Base-by-base conservation (phyloP, 768 basidiomycete species). In the Kwoniella sp. region DNA sequence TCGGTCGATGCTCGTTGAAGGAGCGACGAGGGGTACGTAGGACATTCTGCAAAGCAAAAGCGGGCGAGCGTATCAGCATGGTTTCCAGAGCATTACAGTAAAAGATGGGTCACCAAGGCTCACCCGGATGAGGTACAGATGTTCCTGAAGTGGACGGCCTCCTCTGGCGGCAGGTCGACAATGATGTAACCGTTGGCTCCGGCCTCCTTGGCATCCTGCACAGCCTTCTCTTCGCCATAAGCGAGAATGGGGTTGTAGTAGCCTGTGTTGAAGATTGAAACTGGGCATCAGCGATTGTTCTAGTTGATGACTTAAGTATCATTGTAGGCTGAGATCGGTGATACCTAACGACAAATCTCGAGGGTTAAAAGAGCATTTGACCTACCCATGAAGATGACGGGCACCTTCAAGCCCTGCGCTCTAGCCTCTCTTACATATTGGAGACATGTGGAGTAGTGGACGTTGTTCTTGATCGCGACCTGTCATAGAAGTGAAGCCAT, bases 171-270 rank as follows among this genome's bases (percentile, higher is more conserved):
- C 29, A 98, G 87, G 79, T 99, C 96, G 26, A 98, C 94, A 82
- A 99, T 87, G 71, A 98, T 94, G 78, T 93, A 99, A 0, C 96
- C 96, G 79, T 95, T 98, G 0, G 92, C 96, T 17, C 95, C 95
- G 20, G 92, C 93, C 63, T 88, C 88, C 52, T 83, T 85, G 1
- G 93, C 94, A 78, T 96, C 94, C 59, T 88, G 86, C 26, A 98
- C 93, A 4, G 95, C 90, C 79, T 87, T 90, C 66, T 95, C 91
- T 82, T 99, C 96, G 2, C 93, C 93, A 73, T 97, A 95, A 0
- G 94, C 92, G 48, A 98, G 85, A 37, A 98, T 81, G 15, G 96
- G 95, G 78, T 99, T 99, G 82, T 96, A 98, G 83, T 99, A 99
- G 34, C 95, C 95, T 98, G 70, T 9, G 2, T 26, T n/a, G n/a